Evolutionary conservation across 805 yeast species (phyloP), one percentile per base, ranked within the genome.

Genomic region (Barnettozyma siamensis): DNA sequence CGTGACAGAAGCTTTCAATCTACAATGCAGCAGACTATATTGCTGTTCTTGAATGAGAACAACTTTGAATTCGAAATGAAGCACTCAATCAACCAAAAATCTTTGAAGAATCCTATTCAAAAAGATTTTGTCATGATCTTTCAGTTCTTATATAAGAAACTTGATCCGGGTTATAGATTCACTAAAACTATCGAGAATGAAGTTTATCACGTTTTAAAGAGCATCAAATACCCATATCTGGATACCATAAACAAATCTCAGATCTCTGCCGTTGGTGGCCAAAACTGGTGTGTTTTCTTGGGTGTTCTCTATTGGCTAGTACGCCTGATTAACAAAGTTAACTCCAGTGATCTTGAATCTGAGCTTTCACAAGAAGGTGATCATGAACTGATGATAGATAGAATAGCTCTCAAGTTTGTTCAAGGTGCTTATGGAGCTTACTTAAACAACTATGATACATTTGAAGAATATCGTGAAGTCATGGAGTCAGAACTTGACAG

Each of bases 251-350:
- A 83, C 59, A 81, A 88, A 54, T 82, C 93, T 1, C 94, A 87
- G 57, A 80, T 88, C 30, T 78, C 88, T 30, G 96, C 96, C 0
- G 96, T 87, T 11, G 96, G 96, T 6, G 95, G 95, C 3, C 79
- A 83, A 37, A 80, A 79, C 49, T 88, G 96, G 96, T 88, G 86
- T 11, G 73, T 74, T 7, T 85, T 87, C 49, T 60, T 88, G 32
- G 95, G 93, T 1, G 76, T 89, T 74, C 64, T 88, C 18, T 80
- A 83, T 58, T 88, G 96, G 96, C 58, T 88, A 34, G 78, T 83
- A 5, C 76, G 77, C 48, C 67, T 78, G 45, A 79, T 69, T 51
- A 55, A 46, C 47, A 69, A 66, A 38, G 59, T 67, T 42, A 76
- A 73, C 37, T 33, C 48, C 1, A 32, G 50, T 10, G 17, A 32